A percentile compares a stretch with the other conserved stretches of the same genome.
Evolutionary conservation across 2,329 filamentous ascomycete species (phyloP).

Genomic region (Juglanconis oblonga): DNA sequence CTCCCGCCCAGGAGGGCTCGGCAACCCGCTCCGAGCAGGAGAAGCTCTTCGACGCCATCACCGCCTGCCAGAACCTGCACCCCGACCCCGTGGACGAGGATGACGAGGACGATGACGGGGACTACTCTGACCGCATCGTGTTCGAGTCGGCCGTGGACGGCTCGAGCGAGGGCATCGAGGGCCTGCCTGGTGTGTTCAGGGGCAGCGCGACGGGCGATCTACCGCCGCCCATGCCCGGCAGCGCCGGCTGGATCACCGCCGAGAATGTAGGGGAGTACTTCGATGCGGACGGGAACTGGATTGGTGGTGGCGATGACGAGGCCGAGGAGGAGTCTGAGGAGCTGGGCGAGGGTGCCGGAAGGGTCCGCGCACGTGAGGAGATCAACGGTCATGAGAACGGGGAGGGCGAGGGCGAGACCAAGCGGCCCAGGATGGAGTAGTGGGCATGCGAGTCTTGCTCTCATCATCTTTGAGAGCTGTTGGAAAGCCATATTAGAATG

Average conservation of each 20-base stretch:
- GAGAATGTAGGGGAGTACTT: constrained; percentile 87
- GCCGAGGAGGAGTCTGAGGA: constrained; percentile 42
- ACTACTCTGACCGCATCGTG: constrained; percentile 49
- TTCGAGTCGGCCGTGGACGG: constrained; percentile 60
- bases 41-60: constrained; percentile 66
- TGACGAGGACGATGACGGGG: constrained; percentile 55
- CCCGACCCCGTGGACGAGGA: constrained; percentile 64
- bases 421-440: constrained; percentile 45
- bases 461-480: neutral
- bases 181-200: constrained; percentile 52
- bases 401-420: constrained; percentile 38
- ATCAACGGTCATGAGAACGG: constrained; percentile 40
- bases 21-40: constrained; percentile 31
- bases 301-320: constrained; percentile 38
- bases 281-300: constrained; percentile 78
- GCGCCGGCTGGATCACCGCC: constrained; percentile 78
- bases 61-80: constrained; percentile 72
- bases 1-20: constrained; percentile 20
- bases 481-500: no score
- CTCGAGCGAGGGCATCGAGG: constrained; percentile 53
- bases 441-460: neutral
- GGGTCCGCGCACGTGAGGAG: constrained; percentile 53
- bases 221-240: constrained; percentile 69
- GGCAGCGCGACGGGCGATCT: constrained; percentile 48
- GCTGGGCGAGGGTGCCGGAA: constrained; percentile 63